Evolutionary conservation across 2,329 filamentous ascomycete genomes (phyloP), one percentile per base, ranked within the genome.

Genomic region (Rhytidhysteron rufulum): DNA sequence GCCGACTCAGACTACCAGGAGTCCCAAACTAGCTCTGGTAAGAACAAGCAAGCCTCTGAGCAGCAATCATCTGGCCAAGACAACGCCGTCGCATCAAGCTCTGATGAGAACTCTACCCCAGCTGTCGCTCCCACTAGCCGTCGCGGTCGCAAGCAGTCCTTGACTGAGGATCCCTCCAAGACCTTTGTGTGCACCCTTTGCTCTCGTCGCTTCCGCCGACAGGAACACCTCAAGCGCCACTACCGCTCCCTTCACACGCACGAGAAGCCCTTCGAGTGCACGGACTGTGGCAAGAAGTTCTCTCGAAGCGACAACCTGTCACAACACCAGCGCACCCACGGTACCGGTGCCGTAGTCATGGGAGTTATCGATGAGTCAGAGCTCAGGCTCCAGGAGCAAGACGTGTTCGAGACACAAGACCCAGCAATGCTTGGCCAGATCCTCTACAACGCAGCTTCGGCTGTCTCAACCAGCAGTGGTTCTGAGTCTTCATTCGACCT

Each of bases 251-350:
- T 98, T 34, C 93, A 98, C 77, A 98, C 93, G 1, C 85, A 95
- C 62, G 93, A 97, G 66, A 98, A 97, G 82, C 93, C 93, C 4
- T 98, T 97, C 59, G 88, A 95, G 72, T 98, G 93, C 77, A 80
- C 83, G 51, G 91, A 98, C 72, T 98, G 93, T 61, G 91, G 93
- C 57, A 98, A 98, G 85, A 96, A 95, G 76, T 98, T 97, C 73
- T 97, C 91, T 16, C 85, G 93, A 57, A 95, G 88, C 55, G 93
- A 98, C 72, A 98, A 98, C 75, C 80, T 98, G 13, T 87, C 89
- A 18, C 93, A 98, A 71, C 93, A 98, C 65, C 85, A 93, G 49
- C 83, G 93, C 48, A 98, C 93, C 4, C 93, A 98, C 61, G 89
- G 89, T 41, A 85, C 83, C 43, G 88, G 89, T 47, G 87, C 89